These are phyloP conservation scores for Melanomma pulvis-pyrius DNA, from an alignment of 495 filamentous ascomycete genomes.

Conservation along the genomic window DNA sequence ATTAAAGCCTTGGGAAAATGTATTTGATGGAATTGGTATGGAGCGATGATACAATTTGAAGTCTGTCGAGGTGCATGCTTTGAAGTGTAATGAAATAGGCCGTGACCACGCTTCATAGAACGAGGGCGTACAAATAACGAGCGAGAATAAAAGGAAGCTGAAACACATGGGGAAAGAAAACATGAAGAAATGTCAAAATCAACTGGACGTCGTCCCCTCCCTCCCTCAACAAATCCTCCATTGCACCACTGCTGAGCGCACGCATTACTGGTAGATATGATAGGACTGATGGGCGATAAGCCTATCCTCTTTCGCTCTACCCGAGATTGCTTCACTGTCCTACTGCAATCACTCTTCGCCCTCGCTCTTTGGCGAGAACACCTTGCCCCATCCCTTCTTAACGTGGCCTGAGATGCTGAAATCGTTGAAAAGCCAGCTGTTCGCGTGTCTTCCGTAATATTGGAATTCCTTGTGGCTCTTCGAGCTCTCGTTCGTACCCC, in stretches of 20 bases:
- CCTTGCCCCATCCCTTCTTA: constrained; percentile 27
- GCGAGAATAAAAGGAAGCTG: neutral
- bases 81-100: neutral
- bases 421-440: constrained; percentile 39
- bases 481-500: constrained; percentile 9
- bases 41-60: too few relatives aligned
- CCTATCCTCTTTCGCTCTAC: neutral
- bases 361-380: constrained; percentile 19
- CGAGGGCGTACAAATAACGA: neutral
- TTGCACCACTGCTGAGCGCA: neutral
- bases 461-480: constrained; percentile 29
- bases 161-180: neutral
- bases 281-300: neutral
- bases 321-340: neutral
- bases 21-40: too few relatives aligned
- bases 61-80: neutral
- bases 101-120: neutral
- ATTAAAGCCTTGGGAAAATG: too few relatives aligned
- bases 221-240: neutral
- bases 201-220: neutral
- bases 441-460: constrained; percentile 32
- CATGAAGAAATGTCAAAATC: neutral
- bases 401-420: constrained; percentile 20
- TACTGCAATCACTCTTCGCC: constrained; percentile 2
- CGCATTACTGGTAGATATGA: neutral